Evolutionary conservation across 495 filamentous ascomycete genomes (phyloP).

Genomic region (Penicillium canariense): DNA sequence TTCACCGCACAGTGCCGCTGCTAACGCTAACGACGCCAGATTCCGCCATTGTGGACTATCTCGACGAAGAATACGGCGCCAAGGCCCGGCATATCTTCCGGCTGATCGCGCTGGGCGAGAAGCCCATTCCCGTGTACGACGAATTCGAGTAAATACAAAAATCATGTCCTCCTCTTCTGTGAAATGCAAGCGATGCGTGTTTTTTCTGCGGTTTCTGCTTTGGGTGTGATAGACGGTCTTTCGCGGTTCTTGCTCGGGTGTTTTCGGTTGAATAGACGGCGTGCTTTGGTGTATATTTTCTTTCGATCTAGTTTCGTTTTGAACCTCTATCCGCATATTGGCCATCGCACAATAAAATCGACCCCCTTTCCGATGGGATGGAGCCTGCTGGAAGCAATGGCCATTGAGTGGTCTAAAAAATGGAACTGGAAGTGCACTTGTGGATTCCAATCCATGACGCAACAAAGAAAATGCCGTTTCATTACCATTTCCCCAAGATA

Average conservation of each 20-base stretch:
- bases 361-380: neutral
- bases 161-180: neutral
- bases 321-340: neutral
- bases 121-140: conserved; percentile 50
- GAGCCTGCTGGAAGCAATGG: neutral
- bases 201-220: conserved; percentile 8
- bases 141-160: conserved; percentile 32
- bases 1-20: neutral
- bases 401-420: too few species aligned
- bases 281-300: conserved; percentile 4
- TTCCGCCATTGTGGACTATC: conserved; percentile 53
- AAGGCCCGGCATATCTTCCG: conserved; percentile 54
- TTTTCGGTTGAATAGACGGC: conserved; percentile 13
- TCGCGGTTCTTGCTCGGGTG: conserved; percentile 2
- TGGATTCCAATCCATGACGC: neutral
- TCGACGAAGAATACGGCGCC: conserved; percentile 45
- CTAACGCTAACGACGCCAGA: conserved; percentile 27
- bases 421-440: neutral
- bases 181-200: conserved; percentile 4
- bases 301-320: neutral
- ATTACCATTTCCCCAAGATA: conserved; percentile 12
- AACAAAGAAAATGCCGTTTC: conserved; percentile 2
- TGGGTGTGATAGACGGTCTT: conserved; percentile 24
- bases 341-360: neutral
- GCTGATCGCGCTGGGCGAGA: conserved; percentile 50